Evolutionary conservation across 495 filamentous ascomycete species (phyloP).

Genomic region (Patellaria atrata): DNA sequence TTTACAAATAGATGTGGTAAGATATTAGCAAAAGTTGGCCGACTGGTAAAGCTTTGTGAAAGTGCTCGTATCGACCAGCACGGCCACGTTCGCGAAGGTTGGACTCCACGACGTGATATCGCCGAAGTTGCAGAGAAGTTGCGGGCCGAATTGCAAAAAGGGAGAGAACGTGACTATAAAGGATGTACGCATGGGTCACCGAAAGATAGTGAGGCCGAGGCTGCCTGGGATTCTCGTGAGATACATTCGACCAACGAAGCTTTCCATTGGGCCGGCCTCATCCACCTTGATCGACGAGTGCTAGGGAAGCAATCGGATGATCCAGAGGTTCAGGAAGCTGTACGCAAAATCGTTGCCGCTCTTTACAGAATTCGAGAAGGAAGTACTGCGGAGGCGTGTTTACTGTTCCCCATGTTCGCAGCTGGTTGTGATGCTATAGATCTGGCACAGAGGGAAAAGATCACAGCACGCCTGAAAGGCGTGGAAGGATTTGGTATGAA

Average conservation of each 20-base stretch:
- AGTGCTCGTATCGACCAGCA: constrained; percentile 46
- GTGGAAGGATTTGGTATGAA: constrained; percentile 67
- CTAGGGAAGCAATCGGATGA: constrained; percentile 43
- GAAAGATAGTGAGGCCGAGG: constrained; percentile 20
- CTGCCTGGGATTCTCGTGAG: constrained; percentile 42
- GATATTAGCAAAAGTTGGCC: constrained; percentile 59
- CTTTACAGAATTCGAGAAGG: constrained; percentile 49
- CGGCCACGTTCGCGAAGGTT: constrained; percentile 37
- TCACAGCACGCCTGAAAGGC: constrained; percentile 51
- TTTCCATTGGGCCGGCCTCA: constrained; percentile 66
- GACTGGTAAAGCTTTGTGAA: constrained; percentile 58
- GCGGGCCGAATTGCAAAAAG: constrained; percentile 37
- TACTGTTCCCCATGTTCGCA: constrained; percentile 73
- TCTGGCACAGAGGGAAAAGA: constrained; percentile 38
- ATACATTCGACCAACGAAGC: constrained; percentile 67
- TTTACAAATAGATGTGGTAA: constrained; percentile 41
- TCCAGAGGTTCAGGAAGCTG: constrained; percentile 44
- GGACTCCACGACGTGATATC: constrained; percentile 43
- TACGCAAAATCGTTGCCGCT: constrained; percentile 46
- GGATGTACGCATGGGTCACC: constrained; percentile 28
- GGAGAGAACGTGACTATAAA: constrained; percentile 24
- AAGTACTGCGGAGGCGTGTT: constrained; percentile 58
- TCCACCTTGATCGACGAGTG: constrained; percentile 64
- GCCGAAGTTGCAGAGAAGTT: constrained; percentile 41
- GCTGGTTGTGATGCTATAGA: constrained; percentile 63